Evolutionary conservation across 345 rosid genomes (phyloP), one percentile per base, ranked within the genome.

Genomic region (Euphorbia pulcherrima): DNA sequence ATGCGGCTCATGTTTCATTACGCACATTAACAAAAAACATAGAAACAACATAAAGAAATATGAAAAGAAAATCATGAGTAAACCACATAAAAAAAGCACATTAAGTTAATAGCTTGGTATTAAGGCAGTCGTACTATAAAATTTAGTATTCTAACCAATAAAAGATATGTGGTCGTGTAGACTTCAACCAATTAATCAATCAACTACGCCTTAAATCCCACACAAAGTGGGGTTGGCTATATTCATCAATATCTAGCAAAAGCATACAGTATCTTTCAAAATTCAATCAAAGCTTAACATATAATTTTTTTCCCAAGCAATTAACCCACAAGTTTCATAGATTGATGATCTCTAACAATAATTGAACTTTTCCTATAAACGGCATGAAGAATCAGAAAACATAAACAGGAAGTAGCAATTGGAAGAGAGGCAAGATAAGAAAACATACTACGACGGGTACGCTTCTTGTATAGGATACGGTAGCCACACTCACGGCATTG

Each of bases 401-500:
- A 8, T 16, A 46, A 37, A 33, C 16, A 35, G 6, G 16, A 1
- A 24, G 33, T 16, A 8, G 54, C 44, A 46, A 41, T 11, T 29
- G 13, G 9, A 24, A 46, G 48, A 44, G 27, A 3, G 11, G 16
- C 35, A 60, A 69, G 13, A 5, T n/a, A 35, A 50, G 21, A 18
- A 6, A 23, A 60, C 76, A 37, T 69, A 92, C 98, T 87, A 75
- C 90, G 82, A 55, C 98, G 96, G 58, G 96, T 87, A 44, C 98
- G 94, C 84, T 93, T 90, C 87, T 93, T 90, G 81, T 86, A 90
- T 7, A 90, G 85, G 37, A 90, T 90, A 75, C 97, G 96, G 70
- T 89, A 89, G 35, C 97, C 98, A 59, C 98, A 90, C 78, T 93
- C 97, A 9, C 91, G 73, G 88, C 98, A 93, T 66, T 90, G 94